A percentile compares a stretch with the other conserved stretches of the same genome.
Evolutionary conservation across 768 basidiomycete genomes (phyloP).

Genomic region (Suillus hirtellus): DNA sequence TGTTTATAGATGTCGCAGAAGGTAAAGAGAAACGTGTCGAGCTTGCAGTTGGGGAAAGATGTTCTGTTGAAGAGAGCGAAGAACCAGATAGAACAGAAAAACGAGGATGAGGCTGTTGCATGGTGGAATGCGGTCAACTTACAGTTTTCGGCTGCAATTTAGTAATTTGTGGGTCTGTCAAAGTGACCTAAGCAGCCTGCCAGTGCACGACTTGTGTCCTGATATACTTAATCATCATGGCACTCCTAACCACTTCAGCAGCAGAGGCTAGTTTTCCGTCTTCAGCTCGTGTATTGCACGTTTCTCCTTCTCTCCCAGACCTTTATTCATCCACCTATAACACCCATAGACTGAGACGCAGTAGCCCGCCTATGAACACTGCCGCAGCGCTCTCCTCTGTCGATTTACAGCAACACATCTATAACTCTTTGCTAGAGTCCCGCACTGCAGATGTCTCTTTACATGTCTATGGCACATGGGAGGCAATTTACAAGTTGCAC

Average conservation of each 20-base stretch:
- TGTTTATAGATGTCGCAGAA: slow-evolving; percentile 48
- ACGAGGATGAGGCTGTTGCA: slow-evolving; percentile 59
- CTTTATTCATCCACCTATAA: slow-evolving; percentile 7
- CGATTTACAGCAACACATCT: slow-evolving; percentile 75
- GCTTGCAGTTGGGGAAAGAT: slow-evolving; percentile 54
- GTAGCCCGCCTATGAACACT: slow-evolving; percentile 35
- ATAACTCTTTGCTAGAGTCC: slow-evolving; percentile 67
- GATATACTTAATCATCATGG: slow-evolving; percentile 12
- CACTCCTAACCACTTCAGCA: slow-evolving; percentile 3
- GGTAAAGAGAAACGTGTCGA: slow-evolving; percentile 73
- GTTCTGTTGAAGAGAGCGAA: slow-evolving; percentile 47
- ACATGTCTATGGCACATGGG: slow-evolving; percentile 65
- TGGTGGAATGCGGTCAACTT: slow-evolving; percentile 30
- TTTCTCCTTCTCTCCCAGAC: slow-evolving; percentile 16
- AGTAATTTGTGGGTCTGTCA: not conserved
- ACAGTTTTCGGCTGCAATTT: slow-evolving; percentile 1
- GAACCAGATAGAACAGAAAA: slow-evolving; percentile 68
- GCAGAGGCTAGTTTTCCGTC: not conserved
- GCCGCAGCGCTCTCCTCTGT: slow-evolving; percentile 44
- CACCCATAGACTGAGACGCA: slow-evolving; percentile 2
- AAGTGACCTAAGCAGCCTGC: not conserved
- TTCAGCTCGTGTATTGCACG: slow-evolving; percentile 13
- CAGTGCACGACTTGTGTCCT: not conserved
- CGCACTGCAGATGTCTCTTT: slow-evolving; percentile 80
- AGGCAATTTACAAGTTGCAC: slow-evolving; percentile 77